Evolutionary conservation across 164 flowering plant species (phyloP).

Genomic region (Stephania japonica): DNA sequence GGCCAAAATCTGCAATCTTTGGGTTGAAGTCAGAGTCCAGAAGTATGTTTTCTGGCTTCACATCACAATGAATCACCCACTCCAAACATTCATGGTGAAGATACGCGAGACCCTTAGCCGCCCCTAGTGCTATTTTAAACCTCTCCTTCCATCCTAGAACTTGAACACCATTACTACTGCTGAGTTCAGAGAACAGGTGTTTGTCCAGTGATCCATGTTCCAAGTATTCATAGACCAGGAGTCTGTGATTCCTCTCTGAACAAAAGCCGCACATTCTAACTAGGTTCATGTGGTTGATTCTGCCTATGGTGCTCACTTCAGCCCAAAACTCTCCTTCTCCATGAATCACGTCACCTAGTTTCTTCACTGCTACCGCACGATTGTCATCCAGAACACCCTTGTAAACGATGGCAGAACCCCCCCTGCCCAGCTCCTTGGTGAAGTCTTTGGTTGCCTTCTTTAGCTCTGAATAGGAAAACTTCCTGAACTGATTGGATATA

Average conservation of each 20-base stretch:
- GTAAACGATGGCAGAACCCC: conserved; percentile 19
- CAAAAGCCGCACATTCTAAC: conserved; percentile 26
- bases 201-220: conserved; percentile 19
- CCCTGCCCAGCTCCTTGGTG: conserved; percentile 21
- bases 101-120: conserved; percentile 8
- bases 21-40: conserved; percentile 11
- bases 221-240: conserved; percentile 21
- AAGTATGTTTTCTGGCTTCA: conserved; percentile 13
- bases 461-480: conserved; percentile 21
- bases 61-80: conserved; percentile 7
- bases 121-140: conserved; percentile 10
- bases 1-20: conserved; percentile 22
- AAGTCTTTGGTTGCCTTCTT: conserved; percentile 20
- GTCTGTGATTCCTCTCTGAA: conserved; percentile 14
- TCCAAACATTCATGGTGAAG: conserved; percentile 13
- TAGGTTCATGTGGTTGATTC: conserved; percentile 24
- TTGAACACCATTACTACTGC: background rate
- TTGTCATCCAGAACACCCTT: conserved; percentile 19
- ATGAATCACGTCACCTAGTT: conserved; percentile 17
- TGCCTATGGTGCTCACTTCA: conserved; percentile 24
- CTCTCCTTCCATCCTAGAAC: conserved; percentile 9
- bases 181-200: conserved; percentile 7
- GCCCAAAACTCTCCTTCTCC: conserved; percentile 27
- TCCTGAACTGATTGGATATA: conserved; percentile 15
- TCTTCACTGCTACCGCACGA: conserved; percentile 20